Conservation (phyloP, 2,329 filamentous ascomycete genomes). For the Penicillium sp. region DNA sequence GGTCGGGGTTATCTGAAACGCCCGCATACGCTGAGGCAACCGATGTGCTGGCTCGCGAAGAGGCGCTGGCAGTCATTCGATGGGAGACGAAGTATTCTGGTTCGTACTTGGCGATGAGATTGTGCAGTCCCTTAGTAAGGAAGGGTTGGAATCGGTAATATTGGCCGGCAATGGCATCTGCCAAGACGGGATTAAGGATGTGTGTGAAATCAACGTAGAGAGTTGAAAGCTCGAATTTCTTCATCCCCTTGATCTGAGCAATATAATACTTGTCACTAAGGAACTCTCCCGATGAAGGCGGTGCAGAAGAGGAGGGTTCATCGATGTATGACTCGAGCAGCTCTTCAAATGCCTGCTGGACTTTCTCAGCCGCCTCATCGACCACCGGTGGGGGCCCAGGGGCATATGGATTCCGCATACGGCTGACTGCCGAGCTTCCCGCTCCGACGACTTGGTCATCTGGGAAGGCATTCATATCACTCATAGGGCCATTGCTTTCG, state of each 20-base stretch:
- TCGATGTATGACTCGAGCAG: constrained; percentile 61
- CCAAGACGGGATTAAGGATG: constrained; percentile 76
- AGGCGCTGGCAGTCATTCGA: constrained; percentile 70
- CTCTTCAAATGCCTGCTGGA: constrained; percentile 61
- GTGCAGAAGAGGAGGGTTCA: constrained; percentile 54
- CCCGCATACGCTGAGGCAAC: constrained; percentile 57
- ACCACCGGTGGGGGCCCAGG: constrained; percentile 57
- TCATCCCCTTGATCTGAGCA: constrained; percentile 62
- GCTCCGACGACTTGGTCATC: constrained; percentile 61
- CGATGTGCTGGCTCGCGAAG: constrained; percentile 66
- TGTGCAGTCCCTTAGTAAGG: constrained; percentile 82
- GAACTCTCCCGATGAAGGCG: constrained; percentile 53
- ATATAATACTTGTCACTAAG: constrained; percentile 64
- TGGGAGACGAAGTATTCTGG: constrained; percentile 92
- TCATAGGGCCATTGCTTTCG: constrained; percentile 50
- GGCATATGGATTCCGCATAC: constrained; percentile 49
- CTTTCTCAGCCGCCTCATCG: constrained; percentile 60
- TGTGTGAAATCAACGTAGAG: constrained; percentile 72
- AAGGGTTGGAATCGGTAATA: constrained; percentile 97
- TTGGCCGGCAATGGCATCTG: constrained; percentile 79
- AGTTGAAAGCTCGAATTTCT: constrained; percentile 60
- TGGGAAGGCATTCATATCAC: constrained; percentile 58
- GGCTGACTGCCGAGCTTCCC: constrained; percentile 47
- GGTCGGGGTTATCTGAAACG: constrained; percentile 58
- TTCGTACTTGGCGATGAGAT: constrained; percentile 90